Evolutionary conservation across 169 alveolate genomes (phyloP).

Genomic region (Amoebophrya sp.): DNA sequence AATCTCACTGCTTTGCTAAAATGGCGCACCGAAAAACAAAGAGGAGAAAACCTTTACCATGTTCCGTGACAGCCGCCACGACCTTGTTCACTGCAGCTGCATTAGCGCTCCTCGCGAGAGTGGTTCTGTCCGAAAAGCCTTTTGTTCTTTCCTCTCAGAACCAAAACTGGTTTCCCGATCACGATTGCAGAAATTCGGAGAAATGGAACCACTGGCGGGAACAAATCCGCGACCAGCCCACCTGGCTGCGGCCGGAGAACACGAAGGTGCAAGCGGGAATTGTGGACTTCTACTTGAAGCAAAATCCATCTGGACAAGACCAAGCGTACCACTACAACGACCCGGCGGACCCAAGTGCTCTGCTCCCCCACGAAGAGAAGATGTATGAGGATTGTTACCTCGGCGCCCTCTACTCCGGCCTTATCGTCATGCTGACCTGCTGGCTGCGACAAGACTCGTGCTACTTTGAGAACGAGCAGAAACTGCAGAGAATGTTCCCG

Average conservation of each 20-base stretch:
- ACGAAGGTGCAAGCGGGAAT: neutral
- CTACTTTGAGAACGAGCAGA: neutral
- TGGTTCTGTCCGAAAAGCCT: too few relatives aligned
- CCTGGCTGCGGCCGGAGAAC: neutral
- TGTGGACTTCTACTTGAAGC: neutral
- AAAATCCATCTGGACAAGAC: neutral
- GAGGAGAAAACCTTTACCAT: too few relatives aligned
- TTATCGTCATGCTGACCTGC: neutral
- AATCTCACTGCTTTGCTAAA: too few relatives aligned
- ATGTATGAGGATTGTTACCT: neutral
- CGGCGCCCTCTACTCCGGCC: neutral
- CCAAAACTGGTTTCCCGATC: too few relatives aligned
- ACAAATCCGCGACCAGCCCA: neutral
- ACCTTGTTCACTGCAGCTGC: too few relatives aligned
- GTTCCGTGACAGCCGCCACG: too few relatives aligned
- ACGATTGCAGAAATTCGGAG: too few relatives aligned
- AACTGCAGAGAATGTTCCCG: neutral
- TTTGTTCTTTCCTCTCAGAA: too few relatives aligned
- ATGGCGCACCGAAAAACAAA: too few relatives aligned
- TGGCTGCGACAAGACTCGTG: neutral
- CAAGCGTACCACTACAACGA: neutral
- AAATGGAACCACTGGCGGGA: neutral
- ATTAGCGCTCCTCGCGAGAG: too few relatives aligned
- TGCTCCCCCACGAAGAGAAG: too few relatives aligned
- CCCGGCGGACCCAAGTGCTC: too few relatives aligned